A percentile compares a stretch with the other conserved stretches of the same genome.
Conservation (phyloP, 129 eudicot species). For the Chrysanthemum makinoi region DNA sequence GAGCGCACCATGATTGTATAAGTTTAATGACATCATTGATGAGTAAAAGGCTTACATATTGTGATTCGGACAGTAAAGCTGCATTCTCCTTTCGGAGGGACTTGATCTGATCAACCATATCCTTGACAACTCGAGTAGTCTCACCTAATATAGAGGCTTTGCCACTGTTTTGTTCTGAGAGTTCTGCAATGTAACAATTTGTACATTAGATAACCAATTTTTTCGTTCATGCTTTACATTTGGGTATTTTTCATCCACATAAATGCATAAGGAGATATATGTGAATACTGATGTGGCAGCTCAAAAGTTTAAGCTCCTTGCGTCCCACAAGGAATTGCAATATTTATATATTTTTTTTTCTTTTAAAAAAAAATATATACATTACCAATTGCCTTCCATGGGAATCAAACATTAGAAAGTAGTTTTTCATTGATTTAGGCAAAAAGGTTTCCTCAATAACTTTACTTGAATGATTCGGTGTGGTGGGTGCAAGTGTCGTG, state of each 20-base stretch:
- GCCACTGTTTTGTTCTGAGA: constrained; percentile 57
- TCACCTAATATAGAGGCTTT: constrained; percentile 69
- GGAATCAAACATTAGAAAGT: neutral
- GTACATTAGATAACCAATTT: neutral
- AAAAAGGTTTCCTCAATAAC: neutral
- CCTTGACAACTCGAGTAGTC: constrained; percentile 57
- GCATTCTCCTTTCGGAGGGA: constrained; percentile 66
- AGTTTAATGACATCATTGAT: neutral
- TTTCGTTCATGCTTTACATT: neutral
- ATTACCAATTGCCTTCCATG: constrained; percentile 2
- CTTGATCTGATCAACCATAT: constrained; percentile 52
- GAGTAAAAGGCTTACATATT: constrained; percentile 54
- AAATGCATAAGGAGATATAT: too few relatives aligned
- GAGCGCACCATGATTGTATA: neutral
- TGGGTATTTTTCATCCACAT: too few relatives aligned
- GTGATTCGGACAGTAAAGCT: constrained; percentile 61
- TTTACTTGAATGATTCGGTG: neutral
- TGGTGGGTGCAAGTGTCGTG: neutral
- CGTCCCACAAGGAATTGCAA: too few relatives aligned
- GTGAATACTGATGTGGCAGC: too few relatives aligned
- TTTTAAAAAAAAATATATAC: too few relatives aligned
- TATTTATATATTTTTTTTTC: too few relatives aligned
- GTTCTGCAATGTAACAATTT: constrained; percentile 36
- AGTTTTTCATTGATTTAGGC: neutral
- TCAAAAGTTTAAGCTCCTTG: too few relatives aligned